Percentiles rank a stretch among this genome's conserved stretches.
phyloP scores from a whole-genome alignment of 345 rosid species.

The Rhodamnia argentea region DNA sequence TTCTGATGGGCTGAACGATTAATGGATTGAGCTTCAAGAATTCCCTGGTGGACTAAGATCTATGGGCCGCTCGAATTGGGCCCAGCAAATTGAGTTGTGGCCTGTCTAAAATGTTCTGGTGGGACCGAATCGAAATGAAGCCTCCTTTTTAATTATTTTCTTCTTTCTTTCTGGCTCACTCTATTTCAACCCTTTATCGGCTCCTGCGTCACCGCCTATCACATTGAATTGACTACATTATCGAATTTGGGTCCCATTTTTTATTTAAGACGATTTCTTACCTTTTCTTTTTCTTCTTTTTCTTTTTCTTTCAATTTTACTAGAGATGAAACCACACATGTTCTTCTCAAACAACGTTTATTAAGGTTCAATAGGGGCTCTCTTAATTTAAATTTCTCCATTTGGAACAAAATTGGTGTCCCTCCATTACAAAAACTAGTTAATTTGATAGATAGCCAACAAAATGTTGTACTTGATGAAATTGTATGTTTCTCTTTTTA shows the following conservation, averaged over 20 bases:
- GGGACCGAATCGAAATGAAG: no score
- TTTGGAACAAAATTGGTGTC: no score
- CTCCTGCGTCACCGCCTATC: rapidly evolving
- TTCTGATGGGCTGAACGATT: not conserved
- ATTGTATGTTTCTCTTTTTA: no score
- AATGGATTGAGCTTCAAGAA: not conserved
- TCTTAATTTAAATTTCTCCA: no score
- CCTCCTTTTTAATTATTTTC: no score
- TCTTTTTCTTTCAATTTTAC: no score
- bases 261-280: not conserved
- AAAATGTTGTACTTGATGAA: no score
- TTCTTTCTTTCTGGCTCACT: not conserved
- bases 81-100: not conserved
- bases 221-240: not conserved
- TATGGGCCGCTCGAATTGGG: not conserved
- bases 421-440: no score
- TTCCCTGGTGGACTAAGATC: not conserved
- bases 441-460: no score
- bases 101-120: not conserved
- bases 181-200: not conserved
- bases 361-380: no score
- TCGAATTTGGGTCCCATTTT: rapidly evolving
- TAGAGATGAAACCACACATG: no score
- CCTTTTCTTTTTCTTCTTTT: not conserved
- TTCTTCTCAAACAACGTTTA: no score